Evolutionary conservation across 2,329 filamentous ascomycete genomes (phyloP).

Genomic region (Pseudonectria buxi): DNA sequence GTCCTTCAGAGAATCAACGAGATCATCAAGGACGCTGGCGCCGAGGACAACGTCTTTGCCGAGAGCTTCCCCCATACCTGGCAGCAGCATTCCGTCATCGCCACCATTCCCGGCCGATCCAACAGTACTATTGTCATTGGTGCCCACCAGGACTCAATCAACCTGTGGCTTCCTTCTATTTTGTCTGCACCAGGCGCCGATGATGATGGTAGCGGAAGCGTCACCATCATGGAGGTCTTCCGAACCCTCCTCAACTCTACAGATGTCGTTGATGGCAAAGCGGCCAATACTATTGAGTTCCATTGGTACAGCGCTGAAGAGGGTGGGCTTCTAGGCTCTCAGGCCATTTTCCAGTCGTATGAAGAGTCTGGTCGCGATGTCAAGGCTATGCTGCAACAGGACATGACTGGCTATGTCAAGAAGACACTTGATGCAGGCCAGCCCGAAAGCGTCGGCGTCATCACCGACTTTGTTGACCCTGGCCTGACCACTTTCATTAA

Average conservation of each 20-base stretch:
- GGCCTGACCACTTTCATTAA: conserved; percentile 86
- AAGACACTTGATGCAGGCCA: conserved; percentile 76
- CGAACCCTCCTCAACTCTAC: conserved; percentile 70
- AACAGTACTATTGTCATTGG: conserved; percentile 84
- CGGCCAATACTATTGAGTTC: conserved; percentile 85
- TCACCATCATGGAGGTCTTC: conserved; percentile 90
- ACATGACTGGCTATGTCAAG: conserved; percentile 90
- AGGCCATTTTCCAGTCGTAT: conserved; percentile 82
- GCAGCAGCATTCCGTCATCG: conserved; percentile 88
- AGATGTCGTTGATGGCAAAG: conserved; percentile 62
- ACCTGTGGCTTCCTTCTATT: conserved; percentile 78
- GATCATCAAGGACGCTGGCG: conserved; percentile 65
- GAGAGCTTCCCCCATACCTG: conserved; percentile 74
- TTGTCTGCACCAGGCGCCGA: conserved; percentile 88
- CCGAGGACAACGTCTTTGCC: conserved; percentile 60
- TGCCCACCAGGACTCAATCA: conserved; percentile 92
- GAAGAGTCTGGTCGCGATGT: conserved; percentile 65
- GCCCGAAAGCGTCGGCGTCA: conserved; percentile 82
- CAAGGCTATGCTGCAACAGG: conserved; percentile 96
- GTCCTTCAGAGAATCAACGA: conserved; percentile 67
- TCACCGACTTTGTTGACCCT: conserved; percentile 83
- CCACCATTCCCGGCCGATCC: conserved; percentile 78
- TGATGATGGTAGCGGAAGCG: conserved; percentile 86
- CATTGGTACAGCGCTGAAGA: conserved; percentile 95
- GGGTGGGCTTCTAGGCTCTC: conserved; percentile 77